phyloP scores from a whole-genome alignment of 2,329 filamentous ascomycete genomes.

The Penicillium sumatraense region DNA sequence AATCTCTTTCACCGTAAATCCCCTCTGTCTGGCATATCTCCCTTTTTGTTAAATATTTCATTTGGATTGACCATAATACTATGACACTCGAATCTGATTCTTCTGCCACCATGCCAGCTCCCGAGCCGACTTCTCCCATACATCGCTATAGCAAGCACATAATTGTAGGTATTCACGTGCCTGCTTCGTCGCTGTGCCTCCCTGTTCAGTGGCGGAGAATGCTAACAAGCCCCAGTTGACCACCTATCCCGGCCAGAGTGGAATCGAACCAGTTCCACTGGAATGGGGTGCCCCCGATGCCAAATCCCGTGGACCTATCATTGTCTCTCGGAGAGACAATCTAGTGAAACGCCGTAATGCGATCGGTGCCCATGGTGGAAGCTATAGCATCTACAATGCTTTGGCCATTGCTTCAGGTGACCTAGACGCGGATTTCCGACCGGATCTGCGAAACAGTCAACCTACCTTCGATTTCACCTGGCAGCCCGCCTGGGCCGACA shows the following conservation, averaged over 20 bases:
- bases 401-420: slow-evolving; percentile 91
- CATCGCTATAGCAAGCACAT: slow-evolving; percentile 40
- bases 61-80: slow-evolving; percentile 4
- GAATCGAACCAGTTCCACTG: slow-evolving; percentile 87
- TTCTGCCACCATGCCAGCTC: slow-evolving; percentile 21
- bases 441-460: slow-evolving; percentile 82
- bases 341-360: slow-evolving; percentile 50
- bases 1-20: slow-evolving; percentile 8
- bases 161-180: slow-evolving; percentile 30
- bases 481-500: slow-evolving; percentile 86
- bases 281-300: slow-evolving; percentile 84
- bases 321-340: slow-evolving; percentile 63
- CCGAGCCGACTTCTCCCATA: slow-evolving; percentile 25
- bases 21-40: slow-evolving; percentile 2
- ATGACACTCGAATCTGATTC: slow-evolving; percentile 30
- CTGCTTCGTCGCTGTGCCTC: too few relatives aligned
- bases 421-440: slow-evolving; percentile 78
- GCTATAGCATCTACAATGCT: slow-evolving; percentile 94
- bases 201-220: neutral
- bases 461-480: slow-evolving; percentile 88
- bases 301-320: slow-evolving; percentile 77
- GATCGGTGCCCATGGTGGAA: slow-evolving; percentile 79
- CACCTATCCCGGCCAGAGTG: slow-evolving; percentile 92
- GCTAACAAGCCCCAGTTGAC: slow-evolving; percentile 46
- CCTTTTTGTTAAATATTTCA: neutral